phyloP scores from a whole-genome alignment of 306 rosid species.

The Parietaria judaica region DNA sequence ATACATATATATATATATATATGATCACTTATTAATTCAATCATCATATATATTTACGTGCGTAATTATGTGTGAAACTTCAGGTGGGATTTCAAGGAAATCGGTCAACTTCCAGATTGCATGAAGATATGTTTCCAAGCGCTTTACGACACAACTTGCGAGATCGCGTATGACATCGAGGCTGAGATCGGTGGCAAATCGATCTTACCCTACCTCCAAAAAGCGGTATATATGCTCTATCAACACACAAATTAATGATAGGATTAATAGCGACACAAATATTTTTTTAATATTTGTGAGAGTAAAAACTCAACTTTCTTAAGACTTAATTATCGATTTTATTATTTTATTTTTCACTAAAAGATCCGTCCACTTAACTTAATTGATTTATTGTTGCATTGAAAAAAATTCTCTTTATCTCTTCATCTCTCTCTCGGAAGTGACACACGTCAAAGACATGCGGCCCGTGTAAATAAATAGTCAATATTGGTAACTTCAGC shows the following conservation, averaged over 20 bases:
- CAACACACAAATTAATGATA: background rate
- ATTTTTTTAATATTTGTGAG: too few relatives aligned
- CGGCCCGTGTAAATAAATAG: too few relatives aligned
- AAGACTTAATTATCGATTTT: too few relatives aligned
- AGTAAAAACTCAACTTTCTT: too few relatives aligned
- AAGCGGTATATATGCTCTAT: conserved; percentile 28
- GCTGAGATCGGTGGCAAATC: conserved; percentile 24
- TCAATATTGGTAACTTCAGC: too few relatives aligned
- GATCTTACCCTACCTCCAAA: conserved; percentile 28
- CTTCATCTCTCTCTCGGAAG: too few relatives aligned
- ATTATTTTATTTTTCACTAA: too few relatives aligned
- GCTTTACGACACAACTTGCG: conserved; percentile 32
- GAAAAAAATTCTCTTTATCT: too few relatives aligned
- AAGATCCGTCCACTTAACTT: too few relatives aligned
- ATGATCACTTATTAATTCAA: background rate
- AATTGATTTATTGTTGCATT: background rate
- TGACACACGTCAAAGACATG: too few relatives aligned
- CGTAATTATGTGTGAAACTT: background rate
- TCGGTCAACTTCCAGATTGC: conserved; percentile 34
- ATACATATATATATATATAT: too few relatives aligned
- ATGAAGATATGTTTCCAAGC: conserved; percentile 47
- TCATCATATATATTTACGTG: background rate
- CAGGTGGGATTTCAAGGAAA: conserved; percentile 49
- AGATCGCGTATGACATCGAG: conserved; percentile 43
- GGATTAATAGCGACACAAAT: too few relatives aligned